Conservation (phyloP, 2,329 filamentous ascomycete genomes). For the Fusarium metavorans region DNA sequence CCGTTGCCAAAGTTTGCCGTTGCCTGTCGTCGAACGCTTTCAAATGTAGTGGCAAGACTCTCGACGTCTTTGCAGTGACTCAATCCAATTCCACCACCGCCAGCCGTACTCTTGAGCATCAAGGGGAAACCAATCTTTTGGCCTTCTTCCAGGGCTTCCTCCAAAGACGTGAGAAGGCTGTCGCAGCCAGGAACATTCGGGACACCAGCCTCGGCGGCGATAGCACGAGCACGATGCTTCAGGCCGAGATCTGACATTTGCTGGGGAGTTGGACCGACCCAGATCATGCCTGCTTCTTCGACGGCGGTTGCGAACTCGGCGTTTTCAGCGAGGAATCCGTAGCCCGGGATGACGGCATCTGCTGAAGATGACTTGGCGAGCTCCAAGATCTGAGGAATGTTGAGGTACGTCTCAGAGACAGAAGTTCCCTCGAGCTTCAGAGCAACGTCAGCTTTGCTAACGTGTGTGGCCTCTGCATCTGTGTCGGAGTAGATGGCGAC, state of each 20-base stretch:
- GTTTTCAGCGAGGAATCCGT: slow-evolving; percentile 76
- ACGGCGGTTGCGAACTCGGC: slow-evolving; percentile 69
- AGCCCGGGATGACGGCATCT: slow-evolving; percentile 74
- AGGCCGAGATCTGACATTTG: slow-evolving; percentile 53
- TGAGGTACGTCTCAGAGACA: slow-evolving; percentile 68
- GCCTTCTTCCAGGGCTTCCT: slow-evolving; percentile 45
- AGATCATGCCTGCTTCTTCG: slow-evolving; percentile 65
- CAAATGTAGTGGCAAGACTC: slow-evolving; percentile 48
- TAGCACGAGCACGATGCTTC: slow-evolving; percentile 53
- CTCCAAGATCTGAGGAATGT: slow-evolving; percentile 70
- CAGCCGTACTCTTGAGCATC: slow-evolving; percentile 62
- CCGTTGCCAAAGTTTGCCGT: slow-evolving; percentile 56
- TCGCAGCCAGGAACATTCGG: slow-evolving; percentile 51
- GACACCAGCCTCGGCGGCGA: slow-evolving; percentile 48
- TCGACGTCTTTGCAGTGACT: slow-evolving; percentile 50
- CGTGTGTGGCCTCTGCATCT: slow-evolving; percentile 76
- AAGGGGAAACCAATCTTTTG: slow-evolving; percentile 53
- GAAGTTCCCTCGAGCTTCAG: slow-evolving; percentile 69
- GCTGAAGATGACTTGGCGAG: slow-evolving; percentile 62
- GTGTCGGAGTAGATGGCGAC: slow-evolving; percentile 75
- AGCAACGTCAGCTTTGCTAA: slow-evolving; percentile 74
- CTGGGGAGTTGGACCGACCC: slow-evolving; percentile 68
- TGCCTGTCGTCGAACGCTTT: slow-evolving; percentile 53
- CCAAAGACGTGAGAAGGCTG: slow-evolving; percentile 40
- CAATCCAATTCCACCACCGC: slow-evolving; percentile 60